These are phyloP conservation scores for Tricholoma sp. DNA, from an alignment of 768 basidiomycete species.

Conservation along the genomic window DNA sequence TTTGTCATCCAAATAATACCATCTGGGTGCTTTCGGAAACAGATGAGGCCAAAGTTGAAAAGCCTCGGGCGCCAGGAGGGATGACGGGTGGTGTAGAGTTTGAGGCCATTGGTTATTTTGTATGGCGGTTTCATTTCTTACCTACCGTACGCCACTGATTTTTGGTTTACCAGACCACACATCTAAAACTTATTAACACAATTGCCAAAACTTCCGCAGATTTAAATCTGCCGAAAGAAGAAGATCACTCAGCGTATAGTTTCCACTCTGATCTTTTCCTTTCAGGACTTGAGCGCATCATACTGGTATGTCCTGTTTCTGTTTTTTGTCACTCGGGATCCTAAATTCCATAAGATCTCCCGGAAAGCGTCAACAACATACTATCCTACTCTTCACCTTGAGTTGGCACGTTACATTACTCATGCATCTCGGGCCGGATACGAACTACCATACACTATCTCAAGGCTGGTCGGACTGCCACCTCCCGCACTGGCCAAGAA, in stretches of 20 bases:
- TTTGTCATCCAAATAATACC: slow-evolving; percentile 92
- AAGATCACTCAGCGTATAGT: slow-evolving; percentile 72
- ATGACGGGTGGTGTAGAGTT: slow-evolving; percentile 99
- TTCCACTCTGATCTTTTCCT: slow-evolving; percentile 87
- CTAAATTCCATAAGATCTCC: slow-evolving; percentile 55
- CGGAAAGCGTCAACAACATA: slow-evolving; percentile 94
- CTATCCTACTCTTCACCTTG: slow-evolving; percentile 92
- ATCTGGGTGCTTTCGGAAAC: slow-evolving; percentile 85
- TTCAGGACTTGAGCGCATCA: slow-evolving; percentile 86
- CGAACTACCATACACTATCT: slow-evolving; percentile 78
- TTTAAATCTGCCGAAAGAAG: slow-evolving; percentile 58
- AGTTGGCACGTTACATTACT: slow-evolving; percentile 82
- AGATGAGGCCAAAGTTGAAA: slow-evolving; percentile 81
- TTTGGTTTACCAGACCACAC: slow-evolving; percentile 58
- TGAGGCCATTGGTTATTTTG: slow-evolving; percentile 94
- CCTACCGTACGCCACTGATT: background rate
- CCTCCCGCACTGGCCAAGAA: slow-evolving; percentile 58
- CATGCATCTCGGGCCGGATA: slow-evolving; percentile 61
- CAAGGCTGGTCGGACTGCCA: slow-evolving; percentile 74
- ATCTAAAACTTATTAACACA: slow-evolving; percentile 83
- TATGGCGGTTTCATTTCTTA: slow-evolving; percentile 35
- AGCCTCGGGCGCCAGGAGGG: slow-evolving; percentile 90
- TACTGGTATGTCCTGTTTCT: slow-evolving; percentile 55
- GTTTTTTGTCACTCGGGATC: background rate
- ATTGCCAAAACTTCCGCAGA: slow-evolving; percentile 63